Evolutionary conservation across 23 red algal species (phyloP), one percentile per base, ranked within the genome.

Genomic region (Gracilaria gracilis): DNA sequence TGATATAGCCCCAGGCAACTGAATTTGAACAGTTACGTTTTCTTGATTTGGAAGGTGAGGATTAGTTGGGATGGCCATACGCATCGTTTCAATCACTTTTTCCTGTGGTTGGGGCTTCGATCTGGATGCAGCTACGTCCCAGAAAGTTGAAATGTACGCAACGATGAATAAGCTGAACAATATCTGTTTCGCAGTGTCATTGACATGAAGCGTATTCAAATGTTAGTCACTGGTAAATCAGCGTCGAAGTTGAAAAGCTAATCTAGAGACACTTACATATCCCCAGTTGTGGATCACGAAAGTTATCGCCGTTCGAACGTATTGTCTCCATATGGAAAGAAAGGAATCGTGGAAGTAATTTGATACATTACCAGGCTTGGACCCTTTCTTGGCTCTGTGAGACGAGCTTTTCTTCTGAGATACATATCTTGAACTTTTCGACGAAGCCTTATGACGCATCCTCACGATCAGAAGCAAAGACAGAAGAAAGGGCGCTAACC

Each of bases 1-100:
- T 17, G 53, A 58, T 61, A 90, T 71, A 37, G 87, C 71, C 27
- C 87, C 87, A 25, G 72, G 72, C 13, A 77, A 51, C 16, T 77
- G 72, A 46, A 77, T 51, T 31, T 77, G 72, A 77, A 77, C 72
- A 27, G 72, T 77, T 49, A 77, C 39, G 38, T 77, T 77, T 13
- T 77, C 72, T 31, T 77, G 72, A 51, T 50, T 77, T 23, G 72
- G 39, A 51, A 77, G 40, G 25, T 77, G 72, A 1, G 72, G 72
- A 51, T 77, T 77, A 51, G 72, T 77, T 28, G 72, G 72, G 72
- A 77, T 77, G 42, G 72, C 40, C 42, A 77, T 20, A 15, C 72
- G 72, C 42, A 77, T 25, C 8, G 42, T 12, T 77, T 77, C 72
- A 27, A 51, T 51, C 46, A 77, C 46, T 37, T 37, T 69, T 37